Conservation (phyloP, 495 filamentous ascomycete genomes). For the Amniculicola lignicola region DNA sequence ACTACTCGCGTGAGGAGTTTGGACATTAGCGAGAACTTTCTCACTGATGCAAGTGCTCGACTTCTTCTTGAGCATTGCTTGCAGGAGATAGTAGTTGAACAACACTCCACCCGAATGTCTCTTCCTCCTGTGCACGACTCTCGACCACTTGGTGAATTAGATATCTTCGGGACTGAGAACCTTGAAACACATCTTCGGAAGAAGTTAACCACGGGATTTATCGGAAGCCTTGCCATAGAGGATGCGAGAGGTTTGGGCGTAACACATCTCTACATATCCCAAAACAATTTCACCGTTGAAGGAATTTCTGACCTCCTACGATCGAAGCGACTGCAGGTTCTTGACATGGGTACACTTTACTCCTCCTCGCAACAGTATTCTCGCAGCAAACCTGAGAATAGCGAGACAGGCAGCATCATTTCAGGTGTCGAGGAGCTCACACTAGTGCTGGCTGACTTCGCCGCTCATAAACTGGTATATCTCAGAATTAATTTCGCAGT, state of each 20-base stretch:
- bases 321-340: slow-evolving; percentile 50
- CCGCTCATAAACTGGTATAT: slow-evolving; percentile 51
- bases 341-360: slow-evolving; percentile 48
- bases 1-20: slow-evolving; percentile 53
- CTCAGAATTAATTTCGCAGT: slow-evolving; percentile 57
- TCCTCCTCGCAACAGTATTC: background rate
- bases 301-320: slow-evolving; percentile 54
- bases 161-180: slow-evolving; percentile 38
- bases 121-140: slow-evolving; percentile 23
- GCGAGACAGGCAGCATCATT: slow-evolving; percentile 16
- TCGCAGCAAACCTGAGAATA: background rate
- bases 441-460: slow-evolving; percentile 48
- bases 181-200: slow-evolving; percentile 52
- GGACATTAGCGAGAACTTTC: slow-evolving; percentile 57
- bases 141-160: slow-evolving; percentile 37
- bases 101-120: background rate
- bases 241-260: slow-evolving; percentile 53
- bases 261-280: slow-evolving; percentile 58
- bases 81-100: too few species aligned
- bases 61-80: slow-evolving; percentile 54
- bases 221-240: slow-evolving; percentile 53
- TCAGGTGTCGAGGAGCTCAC: slow-evolving; percentile 57
- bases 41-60: slow-evolving; percentile 56
- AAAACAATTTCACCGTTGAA: slow-evolving; percentile 45
- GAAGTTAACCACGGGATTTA: slow-evolving; percentile 49